Evolutionary conservation across 257 asterid genomes (phyloP), one percentile per base, ranked within the genome.

Genomic region (Scutellaria baicalensis): DNA sequence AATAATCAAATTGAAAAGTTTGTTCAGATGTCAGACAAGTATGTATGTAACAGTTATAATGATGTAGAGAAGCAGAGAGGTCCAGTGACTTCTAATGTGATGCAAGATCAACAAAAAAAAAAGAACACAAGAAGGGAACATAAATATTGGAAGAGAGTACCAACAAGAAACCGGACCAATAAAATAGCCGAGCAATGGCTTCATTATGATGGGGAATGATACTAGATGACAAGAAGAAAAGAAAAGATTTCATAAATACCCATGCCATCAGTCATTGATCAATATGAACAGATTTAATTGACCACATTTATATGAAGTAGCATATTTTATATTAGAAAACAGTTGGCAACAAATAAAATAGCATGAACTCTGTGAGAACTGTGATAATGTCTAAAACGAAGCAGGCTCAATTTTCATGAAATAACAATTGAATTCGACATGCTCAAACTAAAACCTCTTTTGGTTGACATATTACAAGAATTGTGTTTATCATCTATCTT

Each of bases 391-490:
- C 20, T 14, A n/a, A 64, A 70, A 44, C 18, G 27, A 36, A 51
- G 49, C 8, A 36, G 23, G 49, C 38, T 45, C 45, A 59, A 21
- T 14, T 69, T 39, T 14, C 12, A 31, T 56, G 47, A 50, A 62
- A 64, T 42, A 56, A 38, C 52, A 54, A 48, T 54, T 68, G 10
- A 58, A 47, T 27, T 47, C 70, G 63, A 18, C 21, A 23, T 42
- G 55, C 66, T 43, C 60, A 50, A 33, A 72, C 63, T 57, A 75
- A 42, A 61, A 59, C 56, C 43, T 48, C 44, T 39, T 11, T 23
- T 68, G 39, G 33, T 16, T 56, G 39, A 54, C 33, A 68, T 20
- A 65, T 11, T 48, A 42, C 51, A 40, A 12, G 35, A 21, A 66
- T 42, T 57, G 66, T 58, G 14, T 48, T 63, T 13, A 20, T 60